Conservation (phyloP, 257 asterid species). For the Solanum bulbocastanum region DNA sequence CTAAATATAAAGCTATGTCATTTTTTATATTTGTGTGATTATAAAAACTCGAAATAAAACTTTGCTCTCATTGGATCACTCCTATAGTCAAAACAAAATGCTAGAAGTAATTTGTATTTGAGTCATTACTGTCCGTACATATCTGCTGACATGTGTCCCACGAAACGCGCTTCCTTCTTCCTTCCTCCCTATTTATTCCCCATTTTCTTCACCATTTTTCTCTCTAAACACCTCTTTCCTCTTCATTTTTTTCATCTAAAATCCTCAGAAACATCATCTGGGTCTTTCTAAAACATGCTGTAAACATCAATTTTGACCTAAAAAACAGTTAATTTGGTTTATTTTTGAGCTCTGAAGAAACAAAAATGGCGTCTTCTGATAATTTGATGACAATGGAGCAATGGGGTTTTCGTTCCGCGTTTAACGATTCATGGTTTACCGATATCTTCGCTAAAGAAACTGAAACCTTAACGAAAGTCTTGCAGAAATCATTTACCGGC, state of each 20-base stretch:
- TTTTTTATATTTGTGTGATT: neutral
- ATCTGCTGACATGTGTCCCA: constrained; percentile 58
- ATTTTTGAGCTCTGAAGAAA: neutral
- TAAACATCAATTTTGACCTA: neutral
- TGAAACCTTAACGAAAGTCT: constrained; percentile 49
- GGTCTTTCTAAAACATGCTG: neutral
- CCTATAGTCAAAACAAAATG: constrained; percentile 4
- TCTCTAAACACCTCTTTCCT: neutral
- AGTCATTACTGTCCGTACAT: constrained; percentile 39
- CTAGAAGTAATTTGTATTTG: neutral
- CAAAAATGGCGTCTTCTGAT: constrained; percentile 48
- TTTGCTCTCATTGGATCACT: neutral
- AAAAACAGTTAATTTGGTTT: neutral
- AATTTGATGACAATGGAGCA: constrained; percentile 49
- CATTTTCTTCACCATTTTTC: neutral
- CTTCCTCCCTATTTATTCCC: neutral
- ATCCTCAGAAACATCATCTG: neutral
- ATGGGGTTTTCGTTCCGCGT: constrained; percentile 45
- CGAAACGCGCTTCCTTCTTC: constrained; percentile 50
- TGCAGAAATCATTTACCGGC: constrained; percentile 32
- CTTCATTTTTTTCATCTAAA: neutral
- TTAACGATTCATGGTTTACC: constrained; percentile 47
- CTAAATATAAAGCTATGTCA: too few species aligned
- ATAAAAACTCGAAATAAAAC: neutral
- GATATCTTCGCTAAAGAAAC: constrained; percentile 43